Conservation (phyloP, 2,329 filamentous ascomycete genomes). For the Fusarium secorum region DNA sequence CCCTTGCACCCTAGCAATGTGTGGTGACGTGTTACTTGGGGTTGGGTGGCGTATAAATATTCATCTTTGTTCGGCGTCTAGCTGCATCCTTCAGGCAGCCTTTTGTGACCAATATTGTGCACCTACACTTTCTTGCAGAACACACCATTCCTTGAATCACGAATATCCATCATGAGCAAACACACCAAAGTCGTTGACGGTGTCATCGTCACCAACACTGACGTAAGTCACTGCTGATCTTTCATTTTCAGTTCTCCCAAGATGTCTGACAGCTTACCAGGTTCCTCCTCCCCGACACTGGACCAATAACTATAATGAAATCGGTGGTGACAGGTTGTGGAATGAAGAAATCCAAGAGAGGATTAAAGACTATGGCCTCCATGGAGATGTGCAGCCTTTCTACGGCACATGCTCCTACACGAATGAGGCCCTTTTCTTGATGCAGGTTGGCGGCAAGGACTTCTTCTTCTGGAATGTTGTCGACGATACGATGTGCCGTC, state of each 20-base stretch:
- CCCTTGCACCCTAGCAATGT: neutral
- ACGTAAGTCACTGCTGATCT: neutral
- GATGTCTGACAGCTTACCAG: rapidly evolving
- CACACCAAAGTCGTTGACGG: neutral
- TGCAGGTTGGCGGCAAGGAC: neutral
- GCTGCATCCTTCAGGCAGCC: neutral
- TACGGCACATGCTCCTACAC: neutral
- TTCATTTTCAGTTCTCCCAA: rapidly evolving
- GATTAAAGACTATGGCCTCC: neutral
- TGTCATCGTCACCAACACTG: neutral
- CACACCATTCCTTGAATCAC: rapidly evolving
- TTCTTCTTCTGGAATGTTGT: neutral
- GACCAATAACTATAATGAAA: neutral
- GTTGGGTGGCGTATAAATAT: neutral
- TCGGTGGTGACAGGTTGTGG: neutral
- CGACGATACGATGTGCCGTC: neutral
- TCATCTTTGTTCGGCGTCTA: rapidly evolving
- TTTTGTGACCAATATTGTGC: neutral
- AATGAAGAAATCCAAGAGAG: neutral
- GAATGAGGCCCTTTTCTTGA: neutral
- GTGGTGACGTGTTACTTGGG: neutral
- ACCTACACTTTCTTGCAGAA: too few relatives aligned
- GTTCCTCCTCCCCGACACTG: neutral
- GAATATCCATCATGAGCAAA: rapidly evolving
- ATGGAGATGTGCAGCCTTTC: neutral